These are phyloP conservation scores for Rhizopogon rudus DNA, from an alignment of 768 basidiomycete genomes.

Conservation along the genomic window DNA sequence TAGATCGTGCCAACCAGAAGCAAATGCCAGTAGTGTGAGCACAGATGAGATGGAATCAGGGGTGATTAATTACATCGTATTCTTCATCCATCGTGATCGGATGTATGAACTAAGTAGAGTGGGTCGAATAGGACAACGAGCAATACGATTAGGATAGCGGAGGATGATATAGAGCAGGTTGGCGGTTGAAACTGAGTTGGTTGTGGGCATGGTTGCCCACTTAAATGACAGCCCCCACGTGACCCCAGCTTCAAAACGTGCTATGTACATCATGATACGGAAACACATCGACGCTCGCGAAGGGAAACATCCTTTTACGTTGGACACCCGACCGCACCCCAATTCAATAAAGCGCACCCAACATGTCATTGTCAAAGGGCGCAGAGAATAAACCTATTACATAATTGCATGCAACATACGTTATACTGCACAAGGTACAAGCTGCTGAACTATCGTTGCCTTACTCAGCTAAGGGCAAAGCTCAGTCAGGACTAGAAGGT, in stretches of 20 bases:
- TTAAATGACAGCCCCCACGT: conserved; percentile 25
- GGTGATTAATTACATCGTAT: conserved; percentile 71
- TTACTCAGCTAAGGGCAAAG: not conserved
- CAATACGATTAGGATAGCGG: not conserved
- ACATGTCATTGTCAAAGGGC: too few relatives aligned
- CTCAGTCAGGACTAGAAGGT: not conserved
- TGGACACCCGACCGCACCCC: too few relatives aligned
- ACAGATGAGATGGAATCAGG: conserved; percentile 1
- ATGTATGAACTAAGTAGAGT: conserved; percentile 5
- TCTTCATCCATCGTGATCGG: conserved; percentile 87
- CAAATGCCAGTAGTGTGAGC: not conserved
- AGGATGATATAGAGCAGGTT: not conserved
- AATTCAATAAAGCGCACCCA: too few relatives aligned
- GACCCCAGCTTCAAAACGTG: not conserved
- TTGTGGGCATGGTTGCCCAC: conserved; percentile 10
- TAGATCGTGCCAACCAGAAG: conserved; percentile 25
- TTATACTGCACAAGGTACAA: not conserved
- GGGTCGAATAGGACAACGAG: conserved; percentile 6
- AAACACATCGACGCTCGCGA: too few relatives aligned
- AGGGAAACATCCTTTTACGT: too few relatives aligned
- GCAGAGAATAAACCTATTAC: not conserved
- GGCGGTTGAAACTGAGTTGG: not conserved
- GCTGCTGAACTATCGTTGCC: too few relatives aligned
- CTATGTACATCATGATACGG: too few relatives aligned
- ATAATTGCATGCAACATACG: not conserved